Conservation (phyloP, 371 early-diverging fungal species). For the Choanephora cucurbitarum region DNA sequence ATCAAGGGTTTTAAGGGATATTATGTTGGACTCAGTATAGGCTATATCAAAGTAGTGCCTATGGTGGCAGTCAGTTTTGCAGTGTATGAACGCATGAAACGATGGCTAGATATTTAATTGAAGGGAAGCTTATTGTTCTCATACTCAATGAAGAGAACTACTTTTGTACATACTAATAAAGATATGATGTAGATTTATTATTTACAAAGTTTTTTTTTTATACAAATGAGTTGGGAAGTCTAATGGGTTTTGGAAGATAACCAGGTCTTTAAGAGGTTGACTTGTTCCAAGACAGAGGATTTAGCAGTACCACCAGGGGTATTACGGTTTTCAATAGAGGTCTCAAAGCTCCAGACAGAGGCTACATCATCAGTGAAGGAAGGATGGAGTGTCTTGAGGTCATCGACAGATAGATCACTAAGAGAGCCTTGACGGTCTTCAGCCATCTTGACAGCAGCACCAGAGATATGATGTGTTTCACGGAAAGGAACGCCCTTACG, state of each 20-base stretch:
- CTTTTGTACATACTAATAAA: no score
- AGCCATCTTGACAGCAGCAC: slow-evolving; percentile 91
- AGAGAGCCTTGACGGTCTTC: slow-evolving; percentile 80
- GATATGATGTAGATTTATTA: no score
- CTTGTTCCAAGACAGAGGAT: slow-evolving; percentile 78
- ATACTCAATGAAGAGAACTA: no score
- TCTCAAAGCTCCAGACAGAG: slow-evolving; percentile 84
- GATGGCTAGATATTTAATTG: slow-evolving; percentile 24
- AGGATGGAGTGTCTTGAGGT: slow-evolving; percentile 82
- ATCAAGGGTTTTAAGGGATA: slow-evolving; percentile 79
- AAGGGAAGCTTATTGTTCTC: no score
- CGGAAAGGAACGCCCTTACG: slow-evolving; percentile 95
- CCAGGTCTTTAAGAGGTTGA: slow-evolving; percentile 70
- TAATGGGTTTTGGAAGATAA: slow-evolving; percentile 31
- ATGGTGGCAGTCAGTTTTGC: slow-evolving; percentile 89
- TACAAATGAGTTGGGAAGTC: background rate
- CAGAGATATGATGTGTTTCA: slow-evolving; percentile 96
- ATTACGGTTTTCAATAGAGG: slow-evolving; percentile 84
- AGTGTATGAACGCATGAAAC: slow-evolving; percentile 79
- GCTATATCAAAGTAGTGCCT: slow-evolving; percentile 91
- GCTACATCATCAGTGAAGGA: slow-evolving; percentile 81
- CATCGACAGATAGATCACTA: slow-evolving; percentile 69
- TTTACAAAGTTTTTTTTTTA: background rate
- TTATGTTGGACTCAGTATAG: slow-evolving; percentile 91
- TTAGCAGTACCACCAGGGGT: slow-evolving; percentile 91